Evolutionary conservation across 2,329 filamentous ascomycete species (phyloP), one percentile per base, ranked within the genome.

Genomic region (Alternaria atra): DNA sequence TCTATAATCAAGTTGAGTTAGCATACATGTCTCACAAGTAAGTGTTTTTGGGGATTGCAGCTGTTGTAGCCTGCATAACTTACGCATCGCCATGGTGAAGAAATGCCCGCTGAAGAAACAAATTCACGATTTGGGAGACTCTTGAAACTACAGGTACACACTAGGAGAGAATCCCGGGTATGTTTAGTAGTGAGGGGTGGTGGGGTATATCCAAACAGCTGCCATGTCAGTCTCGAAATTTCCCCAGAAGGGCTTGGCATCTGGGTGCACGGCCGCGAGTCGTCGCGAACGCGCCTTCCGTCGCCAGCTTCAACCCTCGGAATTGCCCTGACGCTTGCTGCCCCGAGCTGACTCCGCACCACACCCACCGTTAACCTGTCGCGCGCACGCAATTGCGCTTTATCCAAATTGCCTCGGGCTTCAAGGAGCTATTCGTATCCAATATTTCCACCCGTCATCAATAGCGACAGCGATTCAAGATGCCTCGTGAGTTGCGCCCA

Each of bases 1-100:
- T 94, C 91, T 94, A 75, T 43, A 67, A 34, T 43, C 43, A 63
- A 73, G 69, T 70, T 72, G 39, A 52, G 63, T 74, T 47, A 79
- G 71, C 66, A 54, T 63, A 17, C 48, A 6, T 25, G 25, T 13
- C 30, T 35, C 20, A 46, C 25, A 4, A 13, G 32, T 48, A 40
- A 48, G 29, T 32, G 25, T 30, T 23, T 52, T 17, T 6, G 58
- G 60, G 64, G 37, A 65, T 68, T 64, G 29, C 34, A 55, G 50
- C 32, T 52, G 40, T 39, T 60, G 68, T 46, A 61, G 64, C 55
- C 61, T 60, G 44, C 29, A 60, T 10, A 35, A 80, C 78, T 71
- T 76, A 80, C 79, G 73, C 78, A 80, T 80, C 64, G 75, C 76
- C 72, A 77, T 77, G 40, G 58, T 76, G 73, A 53, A 61, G 43